phyloP scores from a whole-genome alignment of 768 basidiomycete genomes.

The Mrakia frigida region DNA sequence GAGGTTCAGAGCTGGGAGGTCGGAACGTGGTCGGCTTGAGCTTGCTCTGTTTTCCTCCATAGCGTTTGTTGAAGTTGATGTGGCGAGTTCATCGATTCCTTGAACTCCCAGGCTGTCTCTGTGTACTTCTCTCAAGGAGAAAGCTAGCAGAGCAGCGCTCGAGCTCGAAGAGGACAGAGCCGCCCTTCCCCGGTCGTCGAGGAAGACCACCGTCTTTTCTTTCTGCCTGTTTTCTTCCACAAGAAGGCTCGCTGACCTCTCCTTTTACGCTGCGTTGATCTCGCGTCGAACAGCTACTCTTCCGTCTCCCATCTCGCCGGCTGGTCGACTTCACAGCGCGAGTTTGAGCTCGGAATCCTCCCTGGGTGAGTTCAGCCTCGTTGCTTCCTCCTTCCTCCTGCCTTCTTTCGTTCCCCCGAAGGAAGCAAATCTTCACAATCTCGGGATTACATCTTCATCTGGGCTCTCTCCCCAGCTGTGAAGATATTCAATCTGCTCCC shows the following conservation, averaged over 20 bases:
- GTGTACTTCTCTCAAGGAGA: no score
- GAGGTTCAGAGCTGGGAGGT: no score
- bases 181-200: no score
- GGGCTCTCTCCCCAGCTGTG: not conserved
- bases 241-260: not conserved
- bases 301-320: not conserved
- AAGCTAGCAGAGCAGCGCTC: no score
- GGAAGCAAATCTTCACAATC: no score
- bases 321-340: not conserved
- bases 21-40: no score
- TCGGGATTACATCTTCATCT: no score
- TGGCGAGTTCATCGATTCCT: no score
- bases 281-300: not conserved
- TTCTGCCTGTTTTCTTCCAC: not conserved
- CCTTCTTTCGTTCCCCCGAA: not conserved
- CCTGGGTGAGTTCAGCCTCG: not conserved
- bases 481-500: not conserved
- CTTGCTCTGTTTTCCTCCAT: no score
- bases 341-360: slow-evolving; percentile 1
- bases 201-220: not conserved
- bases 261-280: not conserved
- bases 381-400: not conserved
- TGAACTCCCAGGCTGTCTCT: no score
- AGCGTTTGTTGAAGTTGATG: no score
- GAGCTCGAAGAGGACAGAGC: no score